Percentiles rank a stretch among this genome's conserved stretches.
phyloP scores from a whole-genome alignment of 805 yeast genomes.

The Naumovozyma baii region DNA sequence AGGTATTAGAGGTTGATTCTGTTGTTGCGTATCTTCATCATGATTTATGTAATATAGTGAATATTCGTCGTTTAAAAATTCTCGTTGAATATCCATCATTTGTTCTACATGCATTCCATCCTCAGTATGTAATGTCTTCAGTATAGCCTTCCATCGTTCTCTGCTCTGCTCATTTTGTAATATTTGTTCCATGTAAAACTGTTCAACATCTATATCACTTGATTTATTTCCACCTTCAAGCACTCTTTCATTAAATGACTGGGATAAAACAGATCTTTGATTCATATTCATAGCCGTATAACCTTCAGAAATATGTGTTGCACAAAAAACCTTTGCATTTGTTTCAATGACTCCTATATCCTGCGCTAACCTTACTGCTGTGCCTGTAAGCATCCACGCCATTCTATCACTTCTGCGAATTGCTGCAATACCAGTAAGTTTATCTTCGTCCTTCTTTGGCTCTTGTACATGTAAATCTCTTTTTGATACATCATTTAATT shows the following conservation, averaged over 20 bases:
- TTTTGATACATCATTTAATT: conserved; percentile 15
- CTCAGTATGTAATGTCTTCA: conserved; percentile 8
- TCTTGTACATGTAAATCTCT: conserved; percentile 10
- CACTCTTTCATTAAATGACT: conserved; percentile 47
- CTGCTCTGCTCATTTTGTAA: conserved; percentile 17
- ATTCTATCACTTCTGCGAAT: conserved; percentile 78
- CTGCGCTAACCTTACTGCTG: conserved; percentile 77
- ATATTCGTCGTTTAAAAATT: conserved; percentile 29
- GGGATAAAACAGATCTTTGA: conserved; percentile 66
- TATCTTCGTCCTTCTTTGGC: conserved; percentile 34
- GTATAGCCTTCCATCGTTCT: conserved; percentile 18
- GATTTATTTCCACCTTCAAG: conserved; percentile 32
- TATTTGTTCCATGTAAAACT: conserved; percentile 23
- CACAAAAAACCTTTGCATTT: conserved; percentile 64
- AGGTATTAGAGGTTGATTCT: conserved; percentile 11
- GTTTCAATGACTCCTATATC: conserved; percentile 74
- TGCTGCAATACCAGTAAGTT: conserved; percentile 69
- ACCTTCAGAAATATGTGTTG: conserved; percentile 78
- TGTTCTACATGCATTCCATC: conserved; percentile 5
- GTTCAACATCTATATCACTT: conserved; percentile 27
- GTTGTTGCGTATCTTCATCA: conserved; percentile 4
- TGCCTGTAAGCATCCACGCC: conserved; percentile 91
- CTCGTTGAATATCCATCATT: conserved; percentile 20
- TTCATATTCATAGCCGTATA: conserved; percentile 75
- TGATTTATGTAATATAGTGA: conserved; percentile 17